Base-by-base conservation (phyloP, 2,329 filamentous ascomycete genomes). In the Magnaporthales sp. region DNA sequence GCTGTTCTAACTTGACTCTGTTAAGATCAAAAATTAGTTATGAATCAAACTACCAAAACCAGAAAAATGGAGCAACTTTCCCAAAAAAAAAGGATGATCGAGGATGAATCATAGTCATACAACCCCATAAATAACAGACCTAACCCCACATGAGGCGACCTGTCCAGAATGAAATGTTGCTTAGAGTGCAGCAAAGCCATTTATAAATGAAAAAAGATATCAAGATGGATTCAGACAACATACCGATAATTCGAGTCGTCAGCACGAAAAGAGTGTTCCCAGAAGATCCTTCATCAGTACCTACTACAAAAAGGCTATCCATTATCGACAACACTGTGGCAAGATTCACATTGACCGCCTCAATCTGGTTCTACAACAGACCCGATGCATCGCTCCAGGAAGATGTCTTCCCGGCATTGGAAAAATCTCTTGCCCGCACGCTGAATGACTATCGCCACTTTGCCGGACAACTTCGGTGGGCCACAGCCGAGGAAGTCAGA, bases 311-410 rank as follows among this genome's bases (percentile, higher is more conserved):
- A 15, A 71, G 67, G 58, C 71, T 81, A 0, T 81, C 79, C 4
- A 79, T 81, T 29, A 70, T 79, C 15, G 81, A 83, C 71, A 78
- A 78, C 2, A 78, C 77, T 0, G 77, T 78, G 10, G 77, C 77
- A 2, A 72, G 77, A 4, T 83, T 81, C 68, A 66, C 75, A 1
- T 68, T 75, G 4, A 78, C 78, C 8, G 77, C 74, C 24, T 80
- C 79, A 3, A 75, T 81, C 22, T 83, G 80, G 80, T 75, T 81
- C 8, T 82, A 74, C 67, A 73, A 80, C 38, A 70, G 74, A 60
- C 72, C 72, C 22, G 69, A 68, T 24, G 56, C 46, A 27, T 62
- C 67, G 15, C 29, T 66, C 4, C 38, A 8, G 38, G 31, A 58
- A 10, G 24, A 3, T 11, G 29, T 38, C 19, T 62, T 30, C 9